Base-by-base conservation (phyloP, 345 rosid species). In the Camelina hispida region DNA sequence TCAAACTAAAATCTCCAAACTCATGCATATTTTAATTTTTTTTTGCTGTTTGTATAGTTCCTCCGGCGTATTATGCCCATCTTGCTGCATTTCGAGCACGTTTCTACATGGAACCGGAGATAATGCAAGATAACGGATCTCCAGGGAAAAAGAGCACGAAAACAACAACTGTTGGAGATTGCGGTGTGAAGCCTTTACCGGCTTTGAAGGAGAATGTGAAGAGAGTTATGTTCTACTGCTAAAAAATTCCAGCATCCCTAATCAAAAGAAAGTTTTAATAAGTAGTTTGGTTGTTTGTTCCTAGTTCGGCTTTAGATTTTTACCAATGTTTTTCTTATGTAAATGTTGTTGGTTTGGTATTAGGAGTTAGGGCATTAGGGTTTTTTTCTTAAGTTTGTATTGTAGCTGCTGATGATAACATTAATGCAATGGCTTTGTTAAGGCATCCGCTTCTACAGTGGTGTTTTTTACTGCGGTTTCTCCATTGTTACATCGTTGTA, bases 201-300 rank as follows among this genome's bases (percentile, higher is more conserved):
- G 99, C 98, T 4, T 85, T 96, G 81, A 96, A 96, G 81, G 99
- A 93, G 83, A 96, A 96, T 64, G 98, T 96, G 81, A 96, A 96
- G 85, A 83, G 94, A 74, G 99, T 93, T 1, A 95, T 95, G 98
- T 95, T 95, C 72, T 93, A 95, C 72, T 95, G 99, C 78, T 95
- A 83, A 75, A 42, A 70, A 53, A 6, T 38, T 0, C 62, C 16
- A 44, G 6, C 38, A 58, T 18, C 35, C n/a, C 37, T 3, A 3
- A 9, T 56, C 40, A 23, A 66, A 22, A 28, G 50, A 30, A 38
- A 10, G 18, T 35, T 66, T 57, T 20, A 47, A 42, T 22, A 15
- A 51, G 56, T 68, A 61, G 69, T 53, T 61, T 68, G 69, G 4
- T 38, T 42, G 6, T 42, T 18, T 35, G 54, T 58, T 13, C 37